Conservation (phyloP, 2,329 filamentous ascomycete genomes). For the Fragosphaeria purpurea region DNA sequence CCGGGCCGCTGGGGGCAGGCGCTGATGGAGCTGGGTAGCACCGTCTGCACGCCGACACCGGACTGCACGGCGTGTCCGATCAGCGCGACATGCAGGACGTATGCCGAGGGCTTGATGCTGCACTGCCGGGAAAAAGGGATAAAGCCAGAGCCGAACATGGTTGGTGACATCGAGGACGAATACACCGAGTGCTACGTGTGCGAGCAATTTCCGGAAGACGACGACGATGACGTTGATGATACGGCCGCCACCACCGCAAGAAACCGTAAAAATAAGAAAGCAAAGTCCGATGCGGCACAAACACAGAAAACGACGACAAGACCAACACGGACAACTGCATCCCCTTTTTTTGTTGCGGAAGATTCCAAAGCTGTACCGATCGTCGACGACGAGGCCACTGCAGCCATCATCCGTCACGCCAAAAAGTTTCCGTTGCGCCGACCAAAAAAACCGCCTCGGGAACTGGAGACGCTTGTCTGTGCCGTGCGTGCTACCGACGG, state of each 20-base stretch:
- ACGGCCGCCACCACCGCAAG: neutral
- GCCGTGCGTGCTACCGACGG: conserved; percentile 36
- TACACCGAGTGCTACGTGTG: conserved; percentile 42
- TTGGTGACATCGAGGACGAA: conserved; percentile 1
- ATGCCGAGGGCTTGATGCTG: conserved; percentile 34
- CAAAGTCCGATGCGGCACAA: neutral
- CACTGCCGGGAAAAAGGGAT: neutral
- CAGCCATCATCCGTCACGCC: conserved; percentile 33
- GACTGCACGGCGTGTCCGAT: conserved; percentile 44
- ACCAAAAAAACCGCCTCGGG: conserved; percentile 40
- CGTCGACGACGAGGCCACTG: conserved; percentile 6
- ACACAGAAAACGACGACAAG: neutral
- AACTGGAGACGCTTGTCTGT: conserved; percentile 44
- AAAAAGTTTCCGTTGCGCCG: conserved; percentile 41
- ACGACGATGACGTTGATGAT: conserved; percentile 13
- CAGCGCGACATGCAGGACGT: conserved; percentile 39
- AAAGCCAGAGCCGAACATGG: neutral
- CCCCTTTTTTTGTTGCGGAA: conserved; percentile 22
- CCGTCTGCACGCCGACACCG: conserved; percentile 49
- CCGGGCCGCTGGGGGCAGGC: conserved; percentile 55
- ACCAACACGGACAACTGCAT: conserved; percentile 17
- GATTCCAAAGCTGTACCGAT: neutral
- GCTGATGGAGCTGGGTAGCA: conserved; percentile 56
- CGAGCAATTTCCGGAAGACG: conserved; percentile 32
- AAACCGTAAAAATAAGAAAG: neutral